Percentiles rank a stretch among this genome's conserved stretches.
Conservation (phyloP, 1,284 basidiomycete species). For the Athelia sp. region DNA sequence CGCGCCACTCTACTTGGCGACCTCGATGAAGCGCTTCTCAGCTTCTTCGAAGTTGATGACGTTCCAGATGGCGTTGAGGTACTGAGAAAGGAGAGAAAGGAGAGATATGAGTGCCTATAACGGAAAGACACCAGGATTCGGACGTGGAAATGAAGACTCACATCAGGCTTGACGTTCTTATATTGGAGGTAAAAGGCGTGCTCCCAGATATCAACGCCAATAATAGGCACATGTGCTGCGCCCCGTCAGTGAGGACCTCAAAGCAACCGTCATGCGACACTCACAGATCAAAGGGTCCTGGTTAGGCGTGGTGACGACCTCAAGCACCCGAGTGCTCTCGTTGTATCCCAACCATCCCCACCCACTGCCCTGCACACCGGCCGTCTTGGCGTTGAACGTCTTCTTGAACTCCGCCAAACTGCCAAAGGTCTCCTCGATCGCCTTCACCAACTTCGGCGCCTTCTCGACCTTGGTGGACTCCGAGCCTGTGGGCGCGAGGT, state of each 20-base stretch:
- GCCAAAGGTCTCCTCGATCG: conserved; percentile 84
- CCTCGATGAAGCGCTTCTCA: conserved; percentile 67
- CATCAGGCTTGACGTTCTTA: conserved; percentile 88
- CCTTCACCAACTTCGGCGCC: conserved; percentile 70
- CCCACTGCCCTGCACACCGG: conserved; percentile 93
- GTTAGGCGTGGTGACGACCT: conserved; percentile 90
- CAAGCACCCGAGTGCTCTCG: conserved; percentile 67
- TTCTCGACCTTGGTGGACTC: conserved; percentile 65
- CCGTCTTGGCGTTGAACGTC: conserved; percentile 84
- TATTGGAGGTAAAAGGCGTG: conserved; percentile 91
- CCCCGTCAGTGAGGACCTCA: no score
- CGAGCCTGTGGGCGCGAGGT: conserved; percentile 67
- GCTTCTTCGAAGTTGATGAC: conserved; percentile 93
- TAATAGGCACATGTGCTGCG: conserved; percentile 78
- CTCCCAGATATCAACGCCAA: conserved; percentile 98
- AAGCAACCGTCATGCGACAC: conserved; percentile 14
- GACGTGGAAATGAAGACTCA: conserved; percentile 36
- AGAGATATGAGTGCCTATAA: no score
- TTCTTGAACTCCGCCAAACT: conserved; percentile 81
- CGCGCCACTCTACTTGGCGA: conserved; percentile 7
- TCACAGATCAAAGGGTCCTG: conserved; percentile 89
- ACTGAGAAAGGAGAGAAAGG: conserved; percentile 44
- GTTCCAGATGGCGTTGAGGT: conserved; percentile 88
- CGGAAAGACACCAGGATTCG: not conserved
- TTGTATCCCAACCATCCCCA: conserved; percentile 98